Evolutionary conservation across 345 rosid genomes (phyloP).

Genomic region (Eucalyptus tenuipes): DNA sequence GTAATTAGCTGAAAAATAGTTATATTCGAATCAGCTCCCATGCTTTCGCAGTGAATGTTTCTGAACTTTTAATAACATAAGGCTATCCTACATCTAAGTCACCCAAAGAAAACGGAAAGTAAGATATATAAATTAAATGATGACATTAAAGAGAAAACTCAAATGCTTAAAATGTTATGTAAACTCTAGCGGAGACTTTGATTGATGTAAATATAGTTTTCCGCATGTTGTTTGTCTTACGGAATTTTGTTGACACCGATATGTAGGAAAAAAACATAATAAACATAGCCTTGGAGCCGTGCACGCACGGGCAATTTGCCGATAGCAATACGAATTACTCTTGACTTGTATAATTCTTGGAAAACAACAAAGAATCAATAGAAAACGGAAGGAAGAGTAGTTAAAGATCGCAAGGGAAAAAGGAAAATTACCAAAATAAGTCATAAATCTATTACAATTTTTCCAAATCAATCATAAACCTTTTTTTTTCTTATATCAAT

Average conservation of each 20-base stretch:
- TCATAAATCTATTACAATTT: no score
- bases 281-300: background rate
- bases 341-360: background rate
- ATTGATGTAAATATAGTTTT: background rate
- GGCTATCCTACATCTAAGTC: background rate
- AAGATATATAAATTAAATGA: background rate
- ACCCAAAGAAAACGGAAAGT: background rate
- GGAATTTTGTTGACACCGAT: background rate
- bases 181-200: background rate
- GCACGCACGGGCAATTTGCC: background rate
- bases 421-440: no score
- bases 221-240: background rate
- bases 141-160: background rate
- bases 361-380: background rate
- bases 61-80: background rate
- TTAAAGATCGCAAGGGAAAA: no score
- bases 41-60: background rate
- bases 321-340: background rate
- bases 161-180: background rate
- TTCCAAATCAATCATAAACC: no score
- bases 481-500: no score
- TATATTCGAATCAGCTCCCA: background rate
- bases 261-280: background rate
- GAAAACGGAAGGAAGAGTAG: background rate
- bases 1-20: background rate